Base-by-base conservation (phyloP, 768 basidiomycete species). In the Mycena haematopus region DNA sequence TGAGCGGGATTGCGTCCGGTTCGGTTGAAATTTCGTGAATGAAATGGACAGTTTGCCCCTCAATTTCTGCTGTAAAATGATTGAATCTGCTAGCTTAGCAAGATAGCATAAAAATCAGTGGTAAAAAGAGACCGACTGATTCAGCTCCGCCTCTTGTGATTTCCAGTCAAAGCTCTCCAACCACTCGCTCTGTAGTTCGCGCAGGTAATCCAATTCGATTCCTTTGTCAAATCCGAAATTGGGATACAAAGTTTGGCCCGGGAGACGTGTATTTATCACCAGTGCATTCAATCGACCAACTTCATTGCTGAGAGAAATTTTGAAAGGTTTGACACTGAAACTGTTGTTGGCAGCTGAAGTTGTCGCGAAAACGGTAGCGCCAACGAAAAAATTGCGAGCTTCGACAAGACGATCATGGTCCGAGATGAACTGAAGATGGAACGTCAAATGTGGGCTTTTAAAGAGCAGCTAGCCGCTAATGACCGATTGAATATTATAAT, bases 41-140 rank as follows among this genome's bases (percentile, higher is more conserved):
- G 55, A 62, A 62, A 56, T 62, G 61, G 2, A 62, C 57, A 19
- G 35, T 53, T 60, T 36, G 57, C 10, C 58, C 59, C 40, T 70
- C 69, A 42, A 69, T 65, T 25, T 22, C 42, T 31, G 61, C 68
- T 15, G 59, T 66, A 40, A 50, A 69, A 21, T 70, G 65, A 11
- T 60, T 38, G 22, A 60, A 53, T 22, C 58, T 60, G 36, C 11
- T 10, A 9, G 14, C 27, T 35, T 19, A 36, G 36, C 13, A 36
- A 36, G 36, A 14, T 36, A 11, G 36, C 3, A 36, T 11, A 36
- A 11, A 36, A 36, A 27, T 40, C 35, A 50, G 40, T 52, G 7
- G 21, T 11, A 40, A 50, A 40, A 50, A 15, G n/a, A 17, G 7
- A 25, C 52, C 29, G 24, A 53, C 58, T 45, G 25, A 50, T 60